Conservation (phyloP, 202 grass and related monocot genomes). For the Bolboschoenoplectus hybrid region DNA sequence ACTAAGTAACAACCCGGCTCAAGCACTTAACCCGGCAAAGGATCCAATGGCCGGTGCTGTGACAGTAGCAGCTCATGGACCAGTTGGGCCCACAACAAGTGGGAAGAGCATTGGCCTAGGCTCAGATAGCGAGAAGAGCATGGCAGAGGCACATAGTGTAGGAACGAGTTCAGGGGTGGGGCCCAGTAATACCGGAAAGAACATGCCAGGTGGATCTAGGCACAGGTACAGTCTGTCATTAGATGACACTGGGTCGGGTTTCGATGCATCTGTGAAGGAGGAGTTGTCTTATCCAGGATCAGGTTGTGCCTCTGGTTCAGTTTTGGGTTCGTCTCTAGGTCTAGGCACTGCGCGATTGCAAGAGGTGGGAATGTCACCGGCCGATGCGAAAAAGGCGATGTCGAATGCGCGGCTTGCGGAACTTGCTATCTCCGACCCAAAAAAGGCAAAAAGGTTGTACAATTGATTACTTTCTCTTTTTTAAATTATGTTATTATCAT, state of each 20-base stretch:
- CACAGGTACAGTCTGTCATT: slow-evolving; percentile 86
- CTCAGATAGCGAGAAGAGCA: slow-evolving; percentile 8
- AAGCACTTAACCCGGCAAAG: slow-evolving; percentile 33
- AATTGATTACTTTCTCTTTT: slow-evolving; percentile 31
- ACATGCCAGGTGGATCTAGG: slow-evolving; percentile 34
- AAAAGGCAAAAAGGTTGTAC: slow-evolving; percentile 80
- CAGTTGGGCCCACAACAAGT: slow-evolving; percentile 17
- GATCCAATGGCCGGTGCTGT: slow-evolving; percentile 41
- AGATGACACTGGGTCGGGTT: slow-evolving; percentile 49
- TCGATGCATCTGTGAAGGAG: slow-evolving; percentile 62
- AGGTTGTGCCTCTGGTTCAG: slow-evolving; percentile 61
- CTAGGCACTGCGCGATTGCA: slow-evolving; percentile 45
- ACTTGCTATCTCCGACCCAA: slow-evolving; percentile 87
- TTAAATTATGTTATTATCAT: neutral
- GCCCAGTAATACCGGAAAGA: neutral
- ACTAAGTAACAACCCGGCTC: neutral
- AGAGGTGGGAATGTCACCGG: slow-evolving; percentile 57
- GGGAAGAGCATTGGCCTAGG: slow-evolving; percentile 15
- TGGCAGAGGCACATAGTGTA: neutral
- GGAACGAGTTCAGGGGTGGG: slow-evolving; percentile 32
- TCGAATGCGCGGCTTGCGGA: slow-evolving; percentile 78
- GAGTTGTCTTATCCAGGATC: slow-evolving; percentile 30
- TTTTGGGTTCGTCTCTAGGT: slow-evolving; percentile 41
- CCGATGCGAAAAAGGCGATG: slow-evolving; percentile 80
- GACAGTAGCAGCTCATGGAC: slow-evolving; percentile 45